Percentiles rank a stretch among this genome's conserved stretches.
Evolutionary conservation across 148 eudicot genomes (phyloP).

Genomic region (Talinum fruticosum): DNA sequence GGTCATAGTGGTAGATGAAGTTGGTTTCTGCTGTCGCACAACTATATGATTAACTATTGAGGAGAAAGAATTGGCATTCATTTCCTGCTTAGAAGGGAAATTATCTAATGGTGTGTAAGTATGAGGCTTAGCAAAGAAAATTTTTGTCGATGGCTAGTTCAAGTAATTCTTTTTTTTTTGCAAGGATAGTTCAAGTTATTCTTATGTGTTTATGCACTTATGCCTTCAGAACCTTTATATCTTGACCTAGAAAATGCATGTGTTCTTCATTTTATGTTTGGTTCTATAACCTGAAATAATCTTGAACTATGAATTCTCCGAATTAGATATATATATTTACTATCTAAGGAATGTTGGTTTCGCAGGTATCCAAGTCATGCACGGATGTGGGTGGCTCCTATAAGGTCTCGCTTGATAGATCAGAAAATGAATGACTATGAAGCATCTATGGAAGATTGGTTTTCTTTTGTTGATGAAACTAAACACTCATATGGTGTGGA

Average conservation of each 20-base stretch:
- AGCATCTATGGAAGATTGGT: conserved; percentile 89
- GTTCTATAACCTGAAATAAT: not conserved
- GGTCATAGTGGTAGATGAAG: too few species aligned
- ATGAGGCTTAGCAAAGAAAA: too few species aligned
- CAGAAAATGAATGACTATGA: conserved; percentile 72
- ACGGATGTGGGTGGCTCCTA: conserved; percentile 97
- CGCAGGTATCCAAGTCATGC: conserved; percentile 99
- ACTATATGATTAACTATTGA: too few species aligned
- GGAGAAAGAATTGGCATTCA: too few species aligned
- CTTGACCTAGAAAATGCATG: not conserved
- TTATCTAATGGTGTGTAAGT: too few species aligned
- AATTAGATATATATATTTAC: not conserved
- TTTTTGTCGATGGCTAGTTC: too few species aligned
- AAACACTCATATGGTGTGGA: conserved; percentile 79
- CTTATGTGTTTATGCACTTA: not conserved
- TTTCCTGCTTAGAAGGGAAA: too few species aligned
- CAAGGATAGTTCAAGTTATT: too few species aligned
- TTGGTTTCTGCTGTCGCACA: too few species aligned
- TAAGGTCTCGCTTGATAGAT: conserved; percentile 70
- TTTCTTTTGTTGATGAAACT: conserved; percentile 61
- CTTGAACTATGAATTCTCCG: not conserved
- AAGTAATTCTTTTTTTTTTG: too few species aligned
- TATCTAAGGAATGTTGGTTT: conserved; percentile 7
- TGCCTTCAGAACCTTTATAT: not conserved
- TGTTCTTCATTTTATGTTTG: not conserved